Base-by-base conservation (phyloP, 2,329 filamentous ascomycete genomes). In the Periglandula ipomoeae region DNA sequence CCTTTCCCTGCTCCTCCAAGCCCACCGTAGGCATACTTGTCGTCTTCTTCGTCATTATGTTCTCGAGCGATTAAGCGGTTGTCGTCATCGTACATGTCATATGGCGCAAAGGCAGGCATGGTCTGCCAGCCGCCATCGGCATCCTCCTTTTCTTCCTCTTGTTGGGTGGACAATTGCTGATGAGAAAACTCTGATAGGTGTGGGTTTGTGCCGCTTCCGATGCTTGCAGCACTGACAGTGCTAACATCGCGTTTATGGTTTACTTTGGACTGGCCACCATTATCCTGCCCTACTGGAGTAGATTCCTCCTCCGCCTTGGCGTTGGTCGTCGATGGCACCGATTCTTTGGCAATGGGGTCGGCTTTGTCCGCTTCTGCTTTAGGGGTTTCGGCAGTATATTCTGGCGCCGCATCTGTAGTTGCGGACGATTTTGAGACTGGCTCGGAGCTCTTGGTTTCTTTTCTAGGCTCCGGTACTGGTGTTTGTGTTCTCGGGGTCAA, bases 31-130 rank as follows among this genome's bases (percentile, higher is more conserved):
- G 78, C 82, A 52, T 82, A 79, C 40, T 68, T 73, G 41, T 84
- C 77, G 32, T 74, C 84, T n/a, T 78, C 76, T 43, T 89, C 83
- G 13, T 83, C 79, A 26, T 85, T 81, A 50, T 85, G 84, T 57
- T 94, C 91, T 54, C 79, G 84, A 11, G 93, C 93, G 55, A 98
- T 76, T 24, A 98, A 75, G 56, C 79, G 87, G 57, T 95, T 87
- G 64, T 95, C 84, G 59, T 98, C 93, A 62, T 98, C 89, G 65
- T 97, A 98, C 56, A 95, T 86, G 66, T 97, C 91, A 63, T 93
- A 94, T 34, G 85, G 85, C 7, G 90, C 93, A 60, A 90, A 89
- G 1, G 93, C 82, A 2, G 91, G 93, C 93, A 98, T 98, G 3
- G 81, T 79, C 69, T 96, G 89, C 93, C 93, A 98, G 46, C 76